phyloP scores from a whole-genome alignment of 208 protist species.

The Kentomonas sorsogonicus region DNA sequence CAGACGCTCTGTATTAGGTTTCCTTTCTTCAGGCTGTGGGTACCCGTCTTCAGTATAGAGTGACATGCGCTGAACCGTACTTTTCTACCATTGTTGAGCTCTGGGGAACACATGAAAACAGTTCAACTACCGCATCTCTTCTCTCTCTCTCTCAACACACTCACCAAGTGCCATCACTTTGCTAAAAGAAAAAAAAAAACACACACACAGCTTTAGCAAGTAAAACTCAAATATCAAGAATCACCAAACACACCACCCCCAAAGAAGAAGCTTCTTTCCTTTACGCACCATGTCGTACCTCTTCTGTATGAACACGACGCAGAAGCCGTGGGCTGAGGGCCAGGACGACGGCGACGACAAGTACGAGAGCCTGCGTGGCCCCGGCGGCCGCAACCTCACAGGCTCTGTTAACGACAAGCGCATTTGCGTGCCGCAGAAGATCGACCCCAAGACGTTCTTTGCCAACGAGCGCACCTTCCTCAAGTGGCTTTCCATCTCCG shows the following conservation, averaged over 20 bases:
- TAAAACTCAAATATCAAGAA: not conserved
- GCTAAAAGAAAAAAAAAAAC: not conserved
- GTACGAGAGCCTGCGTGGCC: conserved; percentile 69
- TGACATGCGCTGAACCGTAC: no score
- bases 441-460: conserved; percentile 92
- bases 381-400: conserved; percentile 63
- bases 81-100: no score
- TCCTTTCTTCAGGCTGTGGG: no score
- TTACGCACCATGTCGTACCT: conserved; percentile 59
- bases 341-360: conserved; percentile 84
- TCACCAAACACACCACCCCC: not conserved
- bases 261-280: no score
- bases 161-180: not conserved
- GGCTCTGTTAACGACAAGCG: conserved; percentile 83
- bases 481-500: conserved; percentile 90
- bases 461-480: conserved; percentile 91
- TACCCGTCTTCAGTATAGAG: no score
- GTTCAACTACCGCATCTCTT: no score
- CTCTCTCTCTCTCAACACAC: no score
- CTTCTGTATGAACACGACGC: conserved; percentile 53
- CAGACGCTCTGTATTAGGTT: no score
- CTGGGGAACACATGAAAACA: no score
- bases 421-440: conserved; percentile 88
- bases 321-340: conserved; percentile 84
- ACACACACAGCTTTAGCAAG: no score